Percentiles rank a stretch among this genome's conserved stretches.
Conservation (phyloP, 2,329 filamentous ascomycete species). For the Epichloe baconii region DNA sequence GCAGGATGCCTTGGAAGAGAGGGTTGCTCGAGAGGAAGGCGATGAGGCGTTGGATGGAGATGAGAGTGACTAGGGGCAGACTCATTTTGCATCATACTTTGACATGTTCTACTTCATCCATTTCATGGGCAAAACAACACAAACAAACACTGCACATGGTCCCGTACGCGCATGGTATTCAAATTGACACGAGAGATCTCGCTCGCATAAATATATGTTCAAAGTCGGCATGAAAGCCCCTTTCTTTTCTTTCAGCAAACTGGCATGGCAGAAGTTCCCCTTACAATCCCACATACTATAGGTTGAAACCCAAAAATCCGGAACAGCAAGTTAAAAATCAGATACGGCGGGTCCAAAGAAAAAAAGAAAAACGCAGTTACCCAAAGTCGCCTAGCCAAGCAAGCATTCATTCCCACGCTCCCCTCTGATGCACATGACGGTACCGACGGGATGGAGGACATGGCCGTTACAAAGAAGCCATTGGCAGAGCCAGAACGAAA, state of each 20-base stretch:
- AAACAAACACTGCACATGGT: too few species aligned
- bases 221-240: not conserved
- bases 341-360: not conserved
- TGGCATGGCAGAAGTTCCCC: too few species aligned
- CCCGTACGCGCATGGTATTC: too few species aligned
- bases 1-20: slow-evolving; percentile 39
- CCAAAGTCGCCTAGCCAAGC: slow-evolving; percentile 2
- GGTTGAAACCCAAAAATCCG: not conserved
- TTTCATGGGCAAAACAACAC: too few species aligned
- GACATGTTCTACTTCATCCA: too few species aligned
- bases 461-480: not conserved
- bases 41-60: slow-evolving; percentile 52
- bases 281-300: not conserved
- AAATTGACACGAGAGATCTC: too few species aligned
- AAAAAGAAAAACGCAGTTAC: not conserved
- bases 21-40: slow-evolving; percentile 32
- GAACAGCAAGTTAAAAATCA: not conserved
- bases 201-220: not conserved
- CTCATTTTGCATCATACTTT: too few species aligned
- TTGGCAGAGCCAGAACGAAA: not conserved
- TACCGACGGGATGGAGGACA: slow-evolving; percentile 4
- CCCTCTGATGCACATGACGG: slow-evolving; percentile 6
- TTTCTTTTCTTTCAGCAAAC: not conserved
- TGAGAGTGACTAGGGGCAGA: slow-evolving; percentile 36
- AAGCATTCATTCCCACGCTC: slow-evolving; percentile 3